phyloP scores from a whole-genome alignment of 2,329 filamentous ascomycete genomes.

The Peltaster fructicola region DNA sequence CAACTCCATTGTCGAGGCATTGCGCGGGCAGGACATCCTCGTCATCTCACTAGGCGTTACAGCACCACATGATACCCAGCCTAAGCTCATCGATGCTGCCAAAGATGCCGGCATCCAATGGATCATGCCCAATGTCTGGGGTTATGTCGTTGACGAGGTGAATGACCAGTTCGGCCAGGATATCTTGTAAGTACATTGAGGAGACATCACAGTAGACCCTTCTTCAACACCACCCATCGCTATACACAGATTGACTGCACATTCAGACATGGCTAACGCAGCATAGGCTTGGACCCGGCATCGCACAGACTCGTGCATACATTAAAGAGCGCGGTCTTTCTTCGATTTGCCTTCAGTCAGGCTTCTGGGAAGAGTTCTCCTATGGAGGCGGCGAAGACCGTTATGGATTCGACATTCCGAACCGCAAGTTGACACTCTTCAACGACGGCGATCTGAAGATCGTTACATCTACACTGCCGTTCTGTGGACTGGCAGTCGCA shows the following conservation, averaged over 20 bases:
- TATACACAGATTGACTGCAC: too few relatives aligned
- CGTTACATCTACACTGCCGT: slow-evolving; percentile 17
- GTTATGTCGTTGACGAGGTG: too few relatives aligned
- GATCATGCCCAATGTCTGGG: slow-evolving; percentile 16
- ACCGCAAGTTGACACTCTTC: slow-evolving; percentile 11
- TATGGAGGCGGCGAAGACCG: slow-evolving; percentile 7
- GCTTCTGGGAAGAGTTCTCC: slow-evolving; percentile 19
- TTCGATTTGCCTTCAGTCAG: too few relatives aligned
- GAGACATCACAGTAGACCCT: too few relatives aligned
- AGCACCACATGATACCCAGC: slow-evolving; percentile 6
- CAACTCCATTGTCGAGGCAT: slow-evolving; percentile 10
- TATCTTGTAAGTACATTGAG: too few relatives aligned
- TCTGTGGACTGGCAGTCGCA: slow-evolving; percentile 18
- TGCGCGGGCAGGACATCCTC: slow-evolving; percentile 17
- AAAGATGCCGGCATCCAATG: slow-evolving; percentile 14
- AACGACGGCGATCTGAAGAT: slow-evolving; percentile 14
- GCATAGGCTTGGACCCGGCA: too few relatives aligned
- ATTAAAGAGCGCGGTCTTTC: too few relatives aligned
- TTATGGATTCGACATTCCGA: slow-evolving; percentile 16
- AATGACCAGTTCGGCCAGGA: too few relatives aligned
- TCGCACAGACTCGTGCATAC: too few relatives aligned
- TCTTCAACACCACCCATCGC: too few relatives aligned
- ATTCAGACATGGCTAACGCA: too few relatives aligned
- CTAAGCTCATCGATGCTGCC: slow-evolving; percentile 15
- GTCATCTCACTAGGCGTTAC: slow-evolving; percentile 18